A percentile compares a stretch with the other conserved stretches of the same genome.
phyloP scores from a whole-genome alignment of 2,329 filamentous ascomycete genomes.

The Parascedosporium putredinis region DNA sequence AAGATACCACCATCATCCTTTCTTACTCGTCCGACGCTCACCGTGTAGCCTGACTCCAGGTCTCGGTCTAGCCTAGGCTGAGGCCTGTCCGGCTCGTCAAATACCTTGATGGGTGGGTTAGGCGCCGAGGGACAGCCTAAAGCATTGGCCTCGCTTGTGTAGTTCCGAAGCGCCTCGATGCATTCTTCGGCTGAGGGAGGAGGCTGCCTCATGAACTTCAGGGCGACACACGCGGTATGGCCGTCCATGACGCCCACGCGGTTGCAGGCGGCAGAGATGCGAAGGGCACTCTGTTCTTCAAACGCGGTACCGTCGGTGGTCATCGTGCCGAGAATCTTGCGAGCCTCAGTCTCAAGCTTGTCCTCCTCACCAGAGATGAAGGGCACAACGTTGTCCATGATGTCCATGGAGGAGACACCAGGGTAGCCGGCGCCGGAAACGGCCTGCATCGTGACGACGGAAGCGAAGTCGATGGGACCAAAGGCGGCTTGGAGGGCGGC shows the following conservation, averaged over 20 bases:
- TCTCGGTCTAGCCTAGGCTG: constrained; percentile 88
- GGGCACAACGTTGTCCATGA: constrained; percentile 91
- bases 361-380: constrained; percentile 92
- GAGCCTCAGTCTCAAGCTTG: constrained; percentile 88
- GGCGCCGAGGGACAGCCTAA: constrained; percentile 85
- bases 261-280: constrained; percentile 81
- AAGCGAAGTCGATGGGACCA: constrained; percentile 64
- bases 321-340: constrained; percentile 80
- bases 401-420: constrained; percentile 86
- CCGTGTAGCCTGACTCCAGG: constrained; percentile 74
- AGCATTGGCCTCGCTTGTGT: constrained; percentile 70
- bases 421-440: constrained; percentile 88
- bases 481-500: constrained; percentile 81
- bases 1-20: constrained; percentile 84
- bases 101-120: constrained; percentile 68
- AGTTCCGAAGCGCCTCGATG: constrained; percentile 67
- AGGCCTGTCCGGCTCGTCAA: constrained; percentile 81
- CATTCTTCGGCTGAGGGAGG: constrained; percentile 66
- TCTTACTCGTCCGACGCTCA: constrained; percentile 78
- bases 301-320: constrained; percentile 65
- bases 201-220: constrained; percentile 68
- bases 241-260: constrained; percentile 92
- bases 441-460: constrained; percentile 88
- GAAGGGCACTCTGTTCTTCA: constrained; percentile 61
- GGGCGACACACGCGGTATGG: constrained; percentile 86